A percentile compares a stretch with the other conserved stretches of the same genome.
These are phyloP conservation scores for Xerocomus potaroensis DNA, from an alignment of 768 basidiomycete species.

Conservation along the genomic window DNA sequence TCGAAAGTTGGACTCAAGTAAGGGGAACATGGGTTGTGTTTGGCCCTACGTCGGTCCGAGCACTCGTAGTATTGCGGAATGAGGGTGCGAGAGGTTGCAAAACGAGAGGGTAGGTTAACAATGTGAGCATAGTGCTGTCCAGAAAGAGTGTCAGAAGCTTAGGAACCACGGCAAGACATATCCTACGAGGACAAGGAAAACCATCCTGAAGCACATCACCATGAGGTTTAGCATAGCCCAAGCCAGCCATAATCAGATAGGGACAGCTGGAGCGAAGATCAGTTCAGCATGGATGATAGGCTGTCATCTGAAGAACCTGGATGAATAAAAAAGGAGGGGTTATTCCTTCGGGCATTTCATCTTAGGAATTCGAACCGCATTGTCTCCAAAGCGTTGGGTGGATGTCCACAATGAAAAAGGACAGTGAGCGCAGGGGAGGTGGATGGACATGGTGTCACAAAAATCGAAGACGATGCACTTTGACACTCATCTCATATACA, in stretches of 20 bases:
- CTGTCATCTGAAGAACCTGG: background rate
- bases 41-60: slow-evolving; percentile 14
- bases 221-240: no score
- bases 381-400: slow-evolving; percentile 12
- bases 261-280: no score
- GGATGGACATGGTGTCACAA: background rate
- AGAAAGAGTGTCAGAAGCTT: background rate
- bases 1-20: slow-evolving; percentile 12
- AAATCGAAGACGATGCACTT: slow-evolving; percentile 8
- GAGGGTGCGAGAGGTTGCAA: slow-evolving; percentile 12
- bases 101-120: slow-evolving; percentile 10
- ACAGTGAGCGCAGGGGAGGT: background rate
- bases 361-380: no score
- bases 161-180: no score
- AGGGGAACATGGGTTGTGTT: slow-evolving; percentile 18
- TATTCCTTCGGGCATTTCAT: slow-evolving; percentile 4
- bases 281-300: background rate
- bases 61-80: no score
- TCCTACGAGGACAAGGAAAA: no score
- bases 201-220: background rate
- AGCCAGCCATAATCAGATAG: background rate
- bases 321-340: background rate
- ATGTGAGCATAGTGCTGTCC: background rate
- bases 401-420: slow-evolving; percentile 2
- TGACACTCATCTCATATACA: no score